These are phyloP conservation scores for Trichoderma reesei DNA, from an alignment of 495 filamentous ascomycete genomes.

Conservation along the genomic window DNA sequence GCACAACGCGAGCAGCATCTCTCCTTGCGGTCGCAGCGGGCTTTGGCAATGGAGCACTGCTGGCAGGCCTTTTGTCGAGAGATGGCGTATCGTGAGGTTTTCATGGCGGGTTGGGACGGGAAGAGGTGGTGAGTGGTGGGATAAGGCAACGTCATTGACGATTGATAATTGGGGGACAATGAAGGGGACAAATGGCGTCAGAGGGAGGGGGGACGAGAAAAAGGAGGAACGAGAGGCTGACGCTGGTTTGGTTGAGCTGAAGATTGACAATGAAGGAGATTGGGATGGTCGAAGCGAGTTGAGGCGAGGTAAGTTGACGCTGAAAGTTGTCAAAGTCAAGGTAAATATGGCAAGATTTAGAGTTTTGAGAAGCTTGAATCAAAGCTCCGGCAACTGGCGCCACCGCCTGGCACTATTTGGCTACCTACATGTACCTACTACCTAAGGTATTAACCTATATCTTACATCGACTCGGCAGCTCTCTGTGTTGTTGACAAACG, in stretches of 20 bases:
- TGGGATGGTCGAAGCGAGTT: not conserved
- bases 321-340: not conserved
- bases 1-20: conserved; percentile 27
- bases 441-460: no score
- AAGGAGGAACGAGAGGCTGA: no score
- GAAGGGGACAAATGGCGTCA: no score
- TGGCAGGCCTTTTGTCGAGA: conserved; percentile 38
- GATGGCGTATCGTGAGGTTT: conserved; percentile 26
- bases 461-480: no score
- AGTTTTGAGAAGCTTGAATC: no score
- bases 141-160: no score
- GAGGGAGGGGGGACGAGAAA: no score
- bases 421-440: not conserved
- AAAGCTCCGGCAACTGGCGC: not conserved
- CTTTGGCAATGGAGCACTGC: conserved; percentile 31
- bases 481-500: no score
- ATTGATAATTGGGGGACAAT: no score
- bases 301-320: not conserved
- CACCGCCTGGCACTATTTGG: not conserved
- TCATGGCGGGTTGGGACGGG: conserved; percentile 17
- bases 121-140: no score
- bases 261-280: not conserved
- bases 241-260: no score
- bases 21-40: conserved; percentile 31
- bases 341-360: not conserved